These are phyloP conservation scores for Mycena albidolilacea DNA, from an alignment of 768 basidiomycete species.

Conservation along the genomic window DNA sequence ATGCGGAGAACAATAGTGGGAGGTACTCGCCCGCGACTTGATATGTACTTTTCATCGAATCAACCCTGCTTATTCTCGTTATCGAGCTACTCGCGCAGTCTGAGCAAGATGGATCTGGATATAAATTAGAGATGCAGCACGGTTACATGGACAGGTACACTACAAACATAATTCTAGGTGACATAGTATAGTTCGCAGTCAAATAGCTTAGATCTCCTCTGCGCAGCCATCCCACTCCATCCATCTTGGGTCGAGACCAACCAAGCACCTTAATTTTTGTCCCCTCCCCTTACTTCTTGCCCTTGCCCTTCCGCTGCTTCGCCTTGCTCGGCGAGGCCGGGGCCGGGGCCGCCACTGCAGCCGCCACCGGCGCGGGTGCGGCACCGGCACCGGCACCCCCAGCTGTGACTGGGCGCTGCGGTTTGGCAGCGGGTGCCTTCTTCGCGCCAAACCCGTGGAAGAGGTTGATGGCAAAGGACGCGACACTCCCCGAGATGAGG, in stretches of 20 bases:
- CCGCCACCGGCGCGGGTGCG: constrained; percentile 11
- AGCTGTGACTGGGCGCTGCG: constrained; percentile 6
- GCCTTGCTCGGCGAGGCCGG: constrained; percentile 41
- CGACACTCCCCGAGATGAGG: constrained; percentile 74
- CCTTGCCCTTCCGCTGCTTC: constrained; percentile 51
- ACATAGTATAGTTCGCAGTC: constrained; percentile 2
- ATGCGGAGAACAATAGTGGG: too few relatives aligned
- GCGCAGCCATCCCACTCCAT: too few relatives aligned
- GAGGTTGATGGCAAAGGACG: constrained; percentile 76
- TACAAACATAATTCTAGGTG: not conserved
- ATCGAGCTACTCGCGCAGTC: too few relatives aligned
- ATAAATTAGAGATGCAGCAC: not conserved
- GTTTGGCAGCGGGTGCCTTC: constrained; percentile 14
- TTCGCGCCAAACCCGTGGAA: constrained; percentile 61
- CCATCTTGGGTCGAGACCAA: too few relatives aligned
- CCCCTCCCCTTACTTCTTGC: constrained; percentile 42
- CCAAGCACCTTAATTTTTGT: too few relatives aligned
- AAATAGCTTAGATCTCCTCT: not conserved
- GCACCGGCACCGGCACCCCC: not conserved
- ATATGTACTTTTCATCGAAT: too few relatives aligned
- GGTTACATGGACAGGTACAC: constrained; percentile 4
- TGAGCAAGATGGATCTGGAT: too few relatives aligned
- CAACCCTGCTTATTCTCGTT: too few relatives aligned
- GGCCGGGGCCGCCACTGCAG: constrained; percentile 20
- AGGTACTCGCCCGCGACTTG: too few relatives aligned